A percentile compares a stretch with the other conserved stretches of the same genome.
Evolutionary conservation across 768 basidiomycete genomes (phyloP).

Genomic region (Kwoniella heveanensis): DNA sequence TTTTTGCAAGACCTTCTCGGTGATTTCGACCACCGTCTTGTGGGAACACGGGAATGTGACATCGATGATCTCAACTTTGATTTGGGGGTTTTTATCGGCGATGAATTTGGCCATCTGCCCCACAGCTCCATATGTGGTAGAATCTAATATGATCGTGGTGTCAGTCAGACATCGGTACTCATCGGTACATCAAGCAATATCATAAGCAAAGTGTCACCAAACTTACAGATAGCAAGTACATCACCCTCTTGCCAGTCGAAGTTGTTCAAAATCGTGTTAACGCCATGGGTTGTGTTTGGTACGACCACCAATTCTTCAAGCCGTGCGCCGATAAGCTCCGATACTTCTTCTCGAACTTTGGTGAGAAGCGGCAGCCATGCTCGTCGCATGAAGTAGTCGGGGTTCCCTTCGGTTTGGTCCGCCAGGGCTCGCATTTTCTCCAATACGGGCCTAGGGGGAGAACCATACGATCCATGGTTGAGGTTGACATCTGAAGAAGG

Average conservation of each 20-base stretch:
- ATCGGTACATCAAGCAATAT: too few relatives aligned
- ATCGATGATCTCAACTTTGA: slow-evolving; percentile 61
- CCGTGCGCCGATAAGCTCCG: slow-evolving; percentile 52
- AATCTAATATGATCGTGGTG: slow-evolving; percentile 56
- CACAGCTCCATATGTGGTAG: slow-evolving; percentile 66
- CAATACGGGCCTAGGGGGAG: slow-evolving; percentile 51
- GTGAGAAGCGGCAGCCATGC: slow-evolving; percentile 45
- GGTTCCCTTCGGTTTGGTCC: slow-evolving; percentile 50
- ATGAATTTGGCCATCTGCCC: slow-evolving; percentile 62
- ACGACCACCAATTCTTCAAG: slow-evolving; percentile 55
- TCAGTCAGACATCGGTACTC: background rate
- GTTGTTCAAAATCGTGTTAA: slow-evolving; percentile 70
- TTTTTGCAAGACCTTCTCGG: slow-evolving; percentile 35
- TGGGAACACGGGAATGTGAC: slow-evolving; percentile 66
- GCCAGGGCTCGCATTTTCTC: slow-evolving; percentile 46
- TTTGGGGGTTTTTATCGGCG: slow-evolving; percentile 63
- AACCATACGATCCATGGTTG: slow-evolving; percentile 57
- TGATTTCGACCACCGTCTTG: slow-evolving; percentile 60
- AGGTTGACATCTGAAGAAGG: slow-evolving; percentile 53
- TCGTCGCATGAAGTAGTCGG: slow-evolving; percentile 55
- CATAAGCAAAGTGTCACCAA: background rate
- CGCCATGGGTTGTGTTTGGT: slow-evolving; percentile 66
- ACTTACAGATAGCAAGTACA: slow-evolving; percentile 65
- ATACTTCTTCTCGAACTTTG: slow-evolving; percentile 44
- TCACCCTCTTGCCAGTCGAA: slow-evolving; percentile 71